These are phyloP conservation scores for Flaveria linearis DNA, from an alignment of 129 eudicot genomes.

Conservation along the genomic window DNA sequence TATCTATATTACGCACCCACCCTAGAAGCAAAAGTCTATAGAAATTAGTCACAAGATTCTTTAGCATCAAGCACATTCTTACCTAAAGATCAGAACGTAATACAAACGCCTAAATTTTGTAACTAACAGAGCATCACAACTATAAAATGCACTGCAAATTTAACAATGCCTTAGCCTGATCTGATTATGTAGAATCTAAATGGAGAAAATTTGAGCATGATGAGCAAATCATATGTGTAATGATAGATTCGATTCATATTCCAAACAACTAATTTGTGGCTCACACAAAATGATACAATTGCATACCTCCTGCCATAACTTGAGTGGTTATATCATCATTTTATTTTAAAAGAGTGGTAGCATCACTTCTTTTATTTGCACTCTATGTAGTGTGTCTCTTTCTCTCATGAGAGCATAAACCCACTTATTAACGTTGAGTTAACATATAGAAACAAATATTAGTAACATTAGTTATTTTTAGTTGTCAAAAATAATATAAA, in stretches of 20 bases:
- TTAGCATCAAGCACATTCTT: no score
- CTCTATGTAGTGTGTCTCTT: constrained; percentile 89
- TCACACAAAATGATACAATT: background rate
- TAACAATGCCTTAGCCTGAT: no score
- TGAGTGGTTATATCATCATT: constrained; percentile 94
- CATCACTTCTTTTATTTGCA: constrained; percentile 80
- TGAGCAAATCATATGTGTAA: constrained; percentile 45
- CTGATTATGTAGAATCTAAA: constrained; percentile 29
- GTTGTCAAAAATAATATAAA: no score
- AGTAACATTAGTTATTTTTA: background rate
- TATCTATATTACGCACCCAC: no score
- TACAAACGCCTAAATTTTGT: no score
- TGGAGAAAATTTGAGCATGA: constrained; percentile 47
- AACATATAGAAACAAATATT: constrained; percentile 3
- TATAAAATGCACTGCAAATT: no score
- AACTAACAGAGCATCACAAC: no score
- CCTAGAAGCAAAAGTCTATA: no score
- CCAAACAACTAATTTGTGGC: constrained; percentile 47
- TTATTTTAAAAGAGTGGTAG: constrained; percentile 87
- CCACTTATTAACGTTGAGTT: constrained; percentile 35
- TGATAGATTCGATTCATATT: constrained; percentile 43
- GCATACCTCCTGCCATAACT: constrained; percentile 92
- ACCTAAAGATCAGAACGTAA: no score
- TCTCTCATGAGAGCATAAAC: constrained; percentile 87
- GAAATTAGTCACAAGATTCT: no score